Conservation (phyloP, 305 asterid species). For the Withania somnifera region DNA sequence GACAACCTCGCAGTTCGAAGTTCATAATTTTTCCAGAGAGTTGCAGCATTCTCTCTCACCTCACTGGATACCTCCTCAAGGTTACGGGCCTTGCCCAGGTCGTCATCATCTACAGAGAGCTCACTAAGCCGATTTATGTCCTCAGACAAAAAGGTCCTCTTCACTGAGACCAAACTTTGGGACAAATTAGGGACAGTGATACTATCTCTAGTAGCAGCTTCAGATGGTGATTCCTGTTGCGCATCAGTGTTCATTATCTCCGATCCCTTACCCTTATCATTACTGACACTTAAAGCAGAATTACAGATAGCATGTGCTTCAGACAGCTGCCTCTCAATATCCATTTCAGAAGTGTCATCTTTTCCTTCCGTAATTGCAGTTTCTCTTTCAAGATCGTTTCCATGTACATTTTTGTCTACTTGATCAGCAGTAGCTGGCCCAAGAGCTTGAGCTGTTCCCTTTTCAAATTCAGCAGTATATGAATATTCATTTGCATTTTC, state of each 20-base stretch:
- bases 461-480: constrained; percentile 68
- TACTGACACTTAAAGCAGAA: constrained; percentile 21
- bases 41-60: constrained; percentile 43
- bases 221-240: constrained; percentile 35
- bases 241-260: constrained; percentile 28
- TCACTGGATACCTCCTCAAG: constrained; percentile 36
- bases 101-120: constrained; percentile 34
- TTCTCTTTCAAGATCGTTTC: constrained; percentile 42
- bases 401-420: constrained; percentile 41
- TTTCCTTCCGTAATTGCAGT: constrained; percentile 18
- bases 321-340: constrained; percentile 34
- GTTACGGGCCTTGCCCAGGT: constrained; percentile 38
- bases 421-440: constrained; percentile 94
- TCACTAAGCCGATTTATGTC: constrained; percentile 24
- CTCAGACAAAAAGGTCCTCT: constrained; percentile 44
- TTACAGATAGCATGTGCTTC: constrained; percentile 33
- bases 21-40: constrained; percentile 75
- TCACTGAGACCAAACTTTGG: constrained; percentile 43
- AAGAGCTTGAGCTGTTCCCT: constrained; percentile 89
- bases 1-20: constrained; percentile 64
- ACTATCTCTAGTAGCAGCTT: constrained; percentile 15
- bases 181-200: constrained; percentile 19
- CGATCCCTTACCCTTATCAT: constrained; percentile 18
- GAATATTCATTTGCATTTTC: constrained; percentile 81
- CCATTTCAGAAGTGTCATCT: constrained; percentile 37